A percentile compares a stretch with the other conserved stretches of the same genome.
Evolutionary conservation across 2,329 filamentous ascomycete genomes (phyloP).

Genomic region (Colletotrichum euphorbiae): DNA sequence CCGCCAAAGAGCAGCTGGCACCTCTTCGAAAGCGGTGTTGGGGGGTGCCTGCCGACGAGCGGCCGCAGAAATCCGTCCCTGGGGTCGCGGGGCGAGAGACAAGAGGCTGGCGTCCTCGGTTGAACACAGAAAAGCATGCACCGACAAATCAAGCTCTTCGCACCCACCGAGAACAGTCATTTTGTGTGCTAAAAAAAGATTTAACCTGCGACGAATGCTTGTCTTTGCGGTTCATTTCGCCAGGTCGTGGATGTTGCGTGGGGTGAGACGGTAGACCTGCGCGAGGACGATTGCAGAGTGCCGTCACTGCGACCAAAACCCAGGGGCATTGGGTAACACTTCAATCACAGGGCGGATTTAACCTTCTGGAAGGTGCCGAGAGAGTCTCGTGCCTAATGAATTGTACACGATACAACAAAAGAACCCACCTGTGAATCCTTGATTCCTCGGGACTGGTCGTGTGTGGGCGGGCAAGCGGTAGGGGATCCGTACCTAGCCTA

Average conservation of each 20-base stretch:
- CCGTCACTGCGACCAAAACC: slow-evolving; percentile 8
- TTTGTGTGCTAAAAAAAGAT: not conserved
- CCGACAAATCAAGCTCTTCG: not conserved
- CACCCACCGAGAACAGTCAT: slow-evolving; percentile 3
- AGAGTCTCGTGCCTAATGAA: no score
- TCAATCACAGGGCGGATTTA: slow-evolving; percentile 33
- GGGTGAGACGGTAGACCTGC: slow-evolving; percentile 19
- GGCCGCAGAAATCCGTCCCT: slow-evolving; percentile 63
- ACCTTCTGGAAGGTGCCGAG: slow-evolving; percentile 35
- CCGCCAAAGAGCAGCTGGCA: slow-evolving; percentile 42
- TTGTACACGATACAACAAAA: no score
- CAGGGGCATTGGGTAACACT: slow-evolving; percentile 1
- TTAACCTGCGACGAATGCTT: no score
- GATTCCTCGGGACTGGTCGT: not conserved
- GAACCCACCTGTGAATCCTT: slow-evolving; percentile 9
- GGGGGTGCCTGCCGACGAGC: slow-evolving; percentile 48
- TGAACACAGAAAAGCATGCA: not conserved
- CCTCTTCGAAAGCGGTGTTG: slow-evolving; percentile 27
- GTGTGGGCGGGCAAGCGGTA: not conserved
- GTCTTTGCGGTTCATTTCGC: slow-evolving; percentile 15
- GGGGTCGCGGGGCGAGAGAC: slow-evolving; percentile 55
- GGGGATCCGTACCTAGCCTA: slow-evolving; percentile 12
- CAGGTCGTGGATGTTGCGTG: slow-evolving; percentile 12
- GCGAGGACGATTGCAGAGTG: slow-evolving; percentile 19
- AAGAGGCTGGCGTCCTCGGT: not conserved